Conservation (phyloP, 2,329 filamentous ascomycete genomes). For the Raffaelea deltoideospora region DNA sequence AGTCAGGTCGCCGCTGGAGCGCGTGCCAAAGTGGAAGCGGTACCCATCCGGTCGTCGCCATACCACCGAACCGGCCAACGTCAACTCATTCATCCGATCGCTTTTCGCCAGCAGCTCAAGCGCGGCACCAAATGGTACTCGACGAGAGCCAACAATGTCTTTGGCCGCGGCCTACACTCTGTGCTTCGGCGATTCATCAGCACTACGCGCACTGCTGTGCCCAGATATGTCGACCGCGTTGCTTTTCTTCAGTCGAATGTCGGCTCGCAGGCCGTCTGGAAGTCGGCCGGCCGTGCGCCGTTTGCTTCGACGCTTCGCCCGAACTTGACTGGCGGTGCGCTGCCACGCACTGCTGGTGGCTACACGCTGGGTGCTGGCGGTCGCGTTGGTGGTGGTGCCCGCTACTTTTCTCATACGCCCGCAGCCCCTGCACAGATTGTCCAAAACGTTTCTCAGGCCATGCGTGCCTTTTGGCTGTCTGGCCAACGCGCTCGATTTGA, state of each 20-base stretch:
- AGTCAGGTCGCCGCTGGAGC: conserved; percentile 30
- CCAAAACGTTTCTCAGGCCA: conserved; percentile 85
- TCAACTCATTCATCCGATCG: conserved; percentile 28
- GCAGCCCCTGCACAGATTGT: conserved; percentile 79
- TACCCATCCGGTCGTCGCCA: conserved; percentile 21
- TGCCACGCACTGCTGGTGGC: conserved; percentile 78
- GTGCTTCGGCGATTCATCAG: conserved; percentile 32
- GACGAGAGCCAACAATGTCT: too few relatives aligned
- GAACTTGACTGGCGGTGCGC: conserved; percentile 75
- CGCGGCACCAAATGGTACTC: conserved; percentile 32
- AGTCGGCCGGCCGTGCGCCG: conserved; percentile 60
- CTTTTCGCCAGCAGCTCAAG: conserved; percentile 34
- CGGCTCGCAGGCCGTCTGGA: conserved; percentile 35
- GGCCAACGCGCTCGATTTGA: conserved; percentile 82
- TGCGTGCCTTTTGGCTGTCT: conserved; percentile 83
- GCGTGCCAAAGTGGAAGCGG: conserved; percentile 25
- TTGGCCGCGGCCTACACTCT: conserved; percentile 11
- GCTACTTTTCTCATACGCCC: conserved; percentile 84
- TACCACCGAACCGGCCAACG: conserved; percentile 10
- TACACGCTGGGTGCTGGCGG: conserved; percentile 60
- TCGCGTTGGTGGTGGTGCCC: conserved; percentile 55
- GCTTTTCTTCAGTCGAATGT: conserved; percentile 33
- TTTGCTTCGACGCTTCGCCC: conserved; percentile 83
- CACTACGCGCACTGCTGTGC: conserved; percentile 22
- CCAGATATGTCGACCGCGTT: conserved; percentile 31